These are phyloP conservation scores for Spergularia azorica DNA, from an alignment of 179 eudicot species.

Conservation along the genomic window DNA sequence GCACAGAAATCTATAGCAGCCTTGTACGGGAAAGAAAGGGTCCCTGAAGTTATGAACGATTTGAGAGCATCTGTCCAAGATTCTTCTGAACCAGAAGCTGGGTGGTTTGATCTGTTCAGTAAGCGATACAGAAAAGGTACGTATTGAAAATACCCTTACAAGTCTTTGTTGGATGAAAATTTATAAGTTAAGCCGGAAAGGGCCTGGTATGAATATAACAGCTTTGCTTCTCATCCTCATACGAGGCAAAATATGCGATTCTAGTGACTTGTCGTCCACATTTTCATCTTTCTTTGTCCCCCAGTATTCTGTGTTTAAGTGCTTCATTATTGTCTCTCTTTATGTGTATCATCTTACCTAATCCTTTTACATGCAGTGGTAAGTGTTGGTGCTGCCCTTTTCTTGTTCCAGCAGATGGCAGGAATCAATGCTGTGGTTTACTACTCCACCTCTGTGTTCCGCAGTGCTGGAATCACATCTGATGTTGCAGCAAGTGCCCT, in stretches of 20 bases:
- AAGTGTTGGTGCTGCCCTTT: conserved; percentile 92
- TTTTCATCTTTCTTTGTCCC: no score
- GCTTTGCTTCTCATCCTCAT: no score
- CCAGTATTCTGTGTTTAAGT: not conserved
- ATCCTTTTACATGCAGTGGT: conserved; percentile 51
- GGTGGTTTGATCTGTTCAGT: conserved; percentile 94
- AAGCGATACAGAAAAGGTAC: conserved; percentile 79
- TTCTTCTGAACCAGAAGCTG: conserved; percentile 86
- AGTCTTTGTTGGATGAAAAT: not conserved
- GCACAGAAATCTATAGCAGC: conserved; percentile 67
- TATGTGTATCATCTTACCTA: not conserved
- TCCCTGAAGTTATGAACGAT: conserved; percentile 72
- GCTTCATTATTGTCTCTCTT: not conserved
- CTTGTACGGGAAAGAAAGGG: conserved; percentile 80
- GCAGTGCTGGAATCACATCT: conserved; percentile 90
- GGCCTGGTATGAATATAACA: no score
- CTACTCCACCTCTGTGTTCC: conserved; percentile 94
- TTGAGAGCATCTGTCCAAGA: conserved; percentile 66
- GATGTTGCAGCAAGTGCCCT: conserved; percentile 99
- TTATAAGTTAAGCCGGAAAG: not conserved
- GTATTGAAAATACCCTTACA: not conserved
- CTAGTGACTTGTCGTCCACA: no score
- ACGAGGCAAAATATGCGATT: no score
- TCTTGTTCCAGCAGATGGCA: conserved; percentile 95
- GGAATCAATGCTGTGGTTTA: conserved; percentile 98